Evolutionary conservation across 805 yeast species (phyloP), one percentile per base, ranked within the genome.

Genomic region (Teunomyces funiuensis): DNA sequence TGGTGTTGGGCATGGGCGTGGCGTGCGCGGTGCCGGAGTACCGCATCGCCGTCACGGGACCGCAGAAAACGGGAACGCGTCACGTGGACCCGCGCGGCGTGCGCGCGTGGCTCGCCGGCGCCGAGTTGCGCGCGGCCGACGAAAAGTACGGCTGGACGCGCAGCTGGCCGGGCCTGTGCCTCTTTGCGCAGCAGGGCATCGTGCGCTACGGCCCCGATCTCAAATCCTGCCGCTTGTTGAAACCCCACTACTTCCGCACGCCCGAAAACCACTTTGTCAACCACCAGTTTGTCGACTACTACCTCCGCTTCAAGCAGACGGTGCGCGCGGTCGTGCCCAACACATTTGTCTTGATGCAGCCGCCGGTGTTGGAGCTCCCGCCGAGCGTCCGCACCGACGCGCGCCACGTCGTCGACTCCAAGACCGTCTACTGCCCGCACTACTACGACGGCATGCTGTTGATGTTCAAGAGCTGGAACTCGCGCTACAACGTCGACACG

Each of bases 391-490:
- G 71, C 44, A 74, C 72, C 9, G 72, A 77, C 30, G 57, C 65
- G 1, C 57, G 72, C 9, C 57, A 68, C 3, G 56, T 81, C n/a
- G 57, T 85, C 10, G 93, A 85, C 53, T 58, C 68, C 1, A 76
- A 75, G 38, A 82, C 91, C 0, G 80, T 85, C 1, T 83, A 82
- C 52, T 81, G 95, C 14, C 93, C 95, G 2, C 99, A 91, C 63
- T 91, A 83, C 60, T 91, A 91, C 58, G 99, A 91, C 60, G 99
- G 98, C 0, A 76, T 91, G 81, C 85, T 97, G 1, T 66, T 91
- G 27, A 83, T 93, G 90, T 85, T 86, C 61, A 88, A 89, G 63
- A 78, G 83, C 4, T 93, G 99, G 99, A 87, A 85, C 55, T 70
- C 80, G 25, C 65, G 61, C 36, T 85, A 83, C 63, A 91, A 91